Percentiles rank a stretch among this genome's conserved stretches.
Evolutionary conservation across 1,139 yeast genomes (phyloP).

Genomic region (Meyerozyma elateridarum): DNA sequence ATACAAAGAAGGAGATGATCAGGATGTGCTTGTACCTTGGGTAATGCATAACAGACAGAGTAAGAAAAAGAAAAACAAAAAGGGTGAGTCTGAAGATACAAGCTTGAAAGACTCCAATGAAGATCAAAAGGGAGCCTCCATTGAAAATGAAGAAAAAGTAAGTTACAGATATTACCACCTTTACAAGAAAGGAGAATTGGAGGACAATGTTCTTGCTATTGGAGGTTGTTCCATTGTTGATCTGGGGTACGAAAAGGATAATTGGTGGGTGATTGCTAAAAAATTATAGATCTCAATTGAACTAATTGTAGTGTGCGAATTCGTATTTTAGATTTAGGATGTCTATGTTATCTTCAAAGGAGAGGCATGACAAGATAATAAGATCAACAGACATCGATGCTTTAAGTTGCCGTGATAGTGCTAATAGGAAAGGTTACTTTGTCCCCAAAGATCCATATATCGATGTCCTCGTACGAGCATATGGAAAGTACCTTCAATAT

Average conservation of each 20-base stretch:
- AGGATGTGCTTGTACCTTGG: constrained; percentile 96
- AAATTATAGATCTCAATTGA: constrained; percentile 14
- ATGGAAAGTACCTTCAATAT: constrained; percentile 29
- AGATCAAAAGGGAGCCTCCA: constrained; percentile 12
- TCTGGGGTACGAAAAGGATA: constrained; percentile 87
- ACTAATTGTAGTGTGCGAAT: constrained; percentile 1
- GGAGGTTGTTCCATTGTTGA: constrained; percentile 60
- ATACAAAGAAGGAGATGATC: constrained; percentile 84
- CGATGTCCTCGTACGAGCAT: constrained; percentile 38
- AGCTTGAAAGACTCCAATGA: constrained; percentile 9
- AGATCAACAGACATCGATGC: constrained; percentile 86
- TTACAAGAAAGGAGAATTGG: constrained; percentile 78
- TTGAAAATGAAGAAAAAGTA: constrained; percentile 37
- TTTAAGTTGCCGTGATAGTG: constrained; percentile 63
- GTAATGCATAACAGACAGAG: constrained; percentile 51
- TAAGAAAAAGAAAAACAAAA: constrained; percentile 21
- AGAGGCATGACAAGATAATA: constrained; percentile 45
- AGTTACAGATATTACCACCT: constrained; percentile 86
- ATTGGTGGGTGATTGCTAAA: constrained; percentile 70
- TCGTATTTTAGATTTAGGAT: not conserved
- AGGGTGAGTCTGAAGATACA: not conserved
- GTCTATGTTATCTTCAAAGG: constrained; percentile 37
- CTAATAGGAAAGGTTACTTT: constrained; percentile 51
- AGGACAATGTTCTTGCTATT: constrained; percentile 59
- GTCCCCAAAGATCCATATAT: constrained; percentile 46